Percentiles rank a stretch among this genome's conserved stretches.
These are phyloP conservation scores for Bromus sterilis DNA, from an alignment of 176 grass and related monocot genomes.

Conservation along the genomic window DNA sequence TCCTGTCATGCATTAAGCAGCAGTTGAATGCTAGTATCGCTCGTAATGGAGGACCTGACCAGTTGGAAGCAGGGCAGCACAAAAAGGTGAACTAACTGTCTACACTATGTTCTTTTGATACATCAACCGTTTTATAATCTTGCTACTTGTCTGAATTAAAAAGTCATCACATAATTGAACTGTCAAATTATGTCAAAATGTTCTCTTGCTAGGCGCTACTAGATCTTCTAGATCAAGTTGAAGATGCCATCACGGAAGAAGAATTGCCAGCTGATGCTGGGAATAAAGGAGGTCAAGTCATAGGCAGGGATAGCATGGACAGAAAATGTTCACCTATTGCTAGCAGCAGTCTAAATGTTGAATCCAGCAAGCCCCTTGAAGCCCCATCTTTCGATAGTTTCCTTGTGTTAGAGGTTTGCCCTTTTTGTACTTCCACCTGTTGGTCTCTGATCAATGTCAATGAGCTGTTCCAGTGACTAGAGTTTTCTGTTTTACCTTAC, in stretches of 20 bases:
- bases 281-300: slow-evolving; percentile 12
- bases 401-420: slow-evolving; percentile 83
- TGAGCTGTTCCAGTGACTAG: not conserved
- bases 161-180: not conserved
- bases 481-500: slow-evolving; percentile 3
- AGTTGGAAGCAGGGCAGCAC: slow-evolving; percentile 44
- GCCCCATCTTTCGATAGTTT: slow-evolving; percentile 42
- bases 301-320: not conserved
- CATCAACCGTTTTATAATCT: not conserved
- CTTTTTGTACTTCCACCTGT: slow-evolving; percentile 10
- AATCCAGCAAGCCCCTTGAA: slow-evolving; percentile 15
- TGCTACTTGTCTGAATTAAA: slow-evolving; percentile 4
- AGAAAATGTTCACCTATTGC: not conserved
- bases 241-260: slow-evolving; percentile 93
- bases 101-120: not conserved
- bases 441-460: not conserved
- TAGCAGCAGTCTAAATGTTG: slow-evolving; percentile 2
- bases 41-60: slow-evolving; percentile 38
- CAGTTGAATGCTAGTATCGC: slow-evolving; percentile 21
- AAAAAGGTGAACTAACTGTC: slow-evolving; percentile 54
- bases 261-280: slow-evolving; percentile 24
- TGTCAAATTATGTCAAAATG: slow-evolving; percentile 8
- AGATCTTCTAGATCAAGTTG: slow-evolving; percentile 91
- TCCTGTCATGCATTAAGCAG: slow-evolving; percentile 9
- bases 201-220: slow-evolving; percentile 54